Conservation (phyloP, 257 asterid genomes). For the Przewalskia tangutica region DNA sequence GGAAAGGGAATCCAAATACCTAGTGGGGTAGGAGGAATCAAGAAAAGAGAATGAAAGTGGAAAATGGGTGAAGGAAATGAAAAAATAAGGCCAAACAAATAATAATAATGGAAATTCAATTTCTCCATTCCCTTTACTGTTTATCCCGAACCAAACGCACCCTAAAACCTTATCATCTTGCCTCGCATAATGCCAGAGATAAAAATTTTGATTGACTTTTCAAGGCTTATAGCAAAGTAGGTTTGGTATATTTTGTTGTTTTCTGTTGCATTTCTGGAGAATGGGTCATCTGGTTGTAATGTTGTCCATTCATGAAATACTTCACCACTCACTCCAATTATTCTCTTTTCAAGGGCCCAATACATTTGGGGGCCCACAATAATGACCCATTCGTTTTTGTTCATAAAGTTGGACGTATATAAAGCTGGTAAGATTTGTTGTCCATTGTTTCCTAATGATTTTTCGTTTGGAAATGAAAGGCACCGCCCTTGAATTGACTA, state of each 20-base stretch:
- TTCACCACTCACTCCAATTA: background rate
- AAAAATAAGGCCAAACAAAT: too few species aligned
- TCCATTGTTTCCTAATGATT: background rate
- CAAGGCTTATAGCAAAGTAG: background rate
- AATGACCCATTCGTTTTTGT: background rate
- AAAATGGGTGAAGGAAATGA: too few species aligned
- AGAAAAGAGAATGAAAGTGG: too few species aligned
- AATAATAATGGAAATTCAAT: too few species aligned
- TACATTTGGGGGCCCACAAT: background rate
- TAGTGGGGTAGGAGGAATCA: too few species aligned
- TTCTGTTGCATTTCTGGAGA: background rate
- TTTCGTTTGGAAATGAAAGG: background rate
- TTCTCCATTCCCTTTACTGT: too few species aligned
- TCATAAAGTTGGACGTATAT: background rate
- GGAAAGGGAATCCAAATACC: too few species aligned
- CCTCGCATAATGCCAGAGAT: background rate
- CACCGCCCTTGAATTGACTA: background rate
- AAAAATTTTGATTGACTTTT: background rate
- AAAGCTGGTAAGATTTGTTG: background rate
- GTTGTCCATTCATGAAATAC: background rate
- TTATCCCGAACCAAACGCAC: too few species aligned
- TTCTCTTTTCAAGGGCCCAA: background rate
- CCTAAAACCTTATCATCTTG: background rate
- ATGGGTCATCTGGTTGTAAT: background rate
- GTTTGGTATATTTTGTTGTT: background rate